phyloP scores from a whole-genome alignment of 768 basidiomycete species.

The Pisolithus tinctorius region DNA sequence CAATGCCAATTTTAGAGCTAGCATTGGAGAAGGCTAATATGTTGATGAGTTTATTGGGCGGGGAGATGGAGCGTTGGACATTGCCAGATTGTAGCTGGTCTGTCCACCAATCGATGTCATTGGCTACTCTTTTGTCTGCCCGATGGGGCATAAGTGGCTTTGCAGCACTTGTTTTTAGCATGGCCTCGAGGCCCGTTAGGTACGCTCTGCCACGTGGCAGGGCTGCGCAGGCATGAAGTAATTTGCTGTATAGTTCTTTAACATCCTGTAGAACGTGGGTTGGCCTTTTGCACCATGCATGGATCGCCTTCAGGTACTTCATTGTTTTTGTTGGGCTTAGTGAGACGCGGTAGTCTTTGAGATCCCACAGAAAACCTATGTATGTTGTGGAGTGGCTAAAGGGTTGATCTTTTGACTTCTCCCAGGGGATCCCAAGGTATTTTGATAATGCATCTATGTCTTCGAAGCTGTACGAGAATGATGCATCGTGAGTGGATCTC shows the following conservation, averaged over 20 bases:
- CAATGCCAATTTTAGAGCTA: constrained; percentile 30
- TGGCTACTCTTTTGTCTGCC: neutral
- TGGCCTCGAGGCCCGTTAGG: constrained; percentile 33
- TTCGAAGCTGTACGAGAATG: too few relatives aligned
- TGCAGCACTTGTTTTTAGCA: constrained; percentile 24
- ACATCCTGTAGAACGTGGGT: constrained; percentile 1
- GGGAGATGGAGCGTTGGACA: neutral
- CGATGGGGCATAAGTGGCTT: constrained; percentile 25
- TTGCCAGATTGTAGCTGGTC: neutral
- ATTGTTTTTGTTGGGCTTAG: constrained; percentile 23
- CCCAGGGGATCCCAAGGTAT: too few relatives aligned
- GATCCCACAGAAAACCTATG: too few relatives aligned
- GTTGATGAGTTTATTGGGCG: neutral
- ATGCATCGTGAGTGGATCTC: too few relatives aligned
- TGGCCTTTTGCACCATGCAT: neutral
- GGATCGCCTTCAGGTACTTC: constrained; percentile 5
- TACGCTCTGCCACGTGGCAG: constrained; percentile 26
- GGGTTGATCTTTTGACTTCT: too few relatives aligned
- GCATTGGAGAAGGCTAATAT: constrained; percentile 32
- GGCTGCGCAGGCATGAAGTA: constrained; percentile 9
- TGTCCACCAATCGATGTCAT: constrained; percentile 34
- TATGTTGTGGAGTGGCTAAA: too few relatives aligned
- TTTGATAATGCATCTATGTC: too few relatives aligned
- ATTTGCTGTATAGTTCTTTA: constrained; percentile 1
- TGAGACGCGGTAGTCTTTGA: constrained; percentile 18